Base-by-base conservation (phyloP, 2,329 filamentous ascomycete species). In the Penicillium sp. region DNA sequence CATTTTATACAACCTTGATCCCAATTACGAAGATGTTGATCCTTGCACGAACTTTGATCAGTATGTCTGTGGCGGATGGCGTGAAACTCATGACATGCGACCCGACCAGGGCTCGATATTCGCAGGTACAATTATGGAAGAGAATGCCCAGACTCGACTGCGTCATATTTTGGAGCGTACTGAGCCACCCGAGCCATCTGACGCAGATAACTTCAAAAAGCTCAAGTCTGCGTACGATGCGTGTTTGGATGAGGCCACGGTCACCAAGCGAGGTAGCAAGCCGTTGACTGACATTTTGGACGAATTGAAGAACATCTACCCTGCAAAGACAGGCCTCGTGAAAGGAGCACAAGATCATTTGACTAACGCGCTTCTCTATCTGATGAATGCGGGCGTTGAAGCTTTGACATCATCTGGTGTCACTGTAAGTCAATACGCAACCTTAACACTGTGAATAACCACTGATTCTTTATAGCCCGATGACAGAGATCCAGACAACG, bases 41-140 rank as follows among this genome's bases (percentile, higher is more conserved):
- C 83, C 88, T 1, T 90, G 88, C 62, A 81, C 77, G n/a, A 73
- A 89, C 64, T 90, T 90, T 55, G 84, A 88, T 55, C 77, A 85
- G 66, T 80, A 85, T 52, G 84, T 85, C 18, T 89, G 87, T 62
- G 86, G 84, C 51, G 87, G 87, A 10, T 90, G 86, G 82, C 77
- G 81, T 48, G 77, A 83, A 21, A 78, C 76, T 9, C 82, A 89
- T 71, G 86, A 88, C 62, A 79, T 89, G 54, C 81, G 86, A 3
- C 74, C 83, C 3, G 87, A 89, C 64, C 82, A 86, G 57, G 79
- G 82, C 32, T 79, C 81, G 60, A 79, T 80, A 32, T 87, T 85
- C 55, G 83, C 85, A 2, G 80, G 81, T 22, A 83, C 79, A 2
- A 77, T 84, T 55, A 85, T 89, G 82, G 74, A 73, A 18, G 86